Base-by-base conservation (phyloP, 306 rosid genomes). In the Carpinus viminea region DNA sequence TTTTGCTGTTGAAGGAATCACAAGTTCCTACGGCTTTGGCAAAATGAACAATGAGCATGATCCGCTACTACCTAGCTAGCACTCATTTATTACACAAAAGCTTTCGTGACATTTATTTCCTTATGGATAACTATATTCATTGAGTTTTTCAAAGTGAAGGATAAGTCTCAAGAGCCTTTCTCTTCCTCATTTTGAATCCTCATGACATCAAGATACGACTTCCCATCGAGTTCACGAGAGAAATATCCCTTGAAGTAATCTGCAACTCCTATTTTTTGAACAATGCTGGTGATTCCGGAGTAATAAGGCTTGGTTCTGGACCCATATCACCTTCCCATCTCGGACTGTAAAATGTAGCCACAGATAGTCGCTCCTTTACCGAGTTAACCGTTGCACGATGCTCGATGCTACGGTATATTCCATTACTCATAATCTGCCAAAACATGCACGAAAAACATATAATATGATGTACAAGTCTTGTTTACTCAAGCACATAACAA, bases 291-390 rank as follows among this genome's bases (percentile, higher is more conserved):
- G 16, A 68, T 15, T 86, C 51, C 2, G 72, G 74, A 24, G 80
- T 76, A 0, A 83, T 3, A 24, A 80, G 74, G 76, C 79, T 83
- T 9, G 84, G 75, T 13, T 78, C 82, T 4, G 82, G 86, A 41
- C 89, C 89, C 28, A 82, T 8, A 3, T 79, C 78, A 13, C 70
- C 80, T 17, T 68, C 84, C 38, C 69, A 43, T 4, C 64, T 76
- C 7, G 84, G 83, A 17, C 16, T 65, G 71, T 66, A 76, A 57
- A 76, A 78, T 47, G 81, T 79, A 65, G 79, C 89, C 2, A 80
- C 12, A 1, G 89, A 83, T 6, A 86, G 74, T 61, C 89, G 80
- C 12, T 83, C 86, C 13, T 70, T 80, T 3, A 13, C 64, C 12
- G 20, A 7, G 66, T 85, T 85, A 15, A 82, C 82, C 0, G 64